Evolutionary conservation across 1,139 yeast genomes (phyloP).

Genomic region (Yamadazyma blattariae): DNA sequence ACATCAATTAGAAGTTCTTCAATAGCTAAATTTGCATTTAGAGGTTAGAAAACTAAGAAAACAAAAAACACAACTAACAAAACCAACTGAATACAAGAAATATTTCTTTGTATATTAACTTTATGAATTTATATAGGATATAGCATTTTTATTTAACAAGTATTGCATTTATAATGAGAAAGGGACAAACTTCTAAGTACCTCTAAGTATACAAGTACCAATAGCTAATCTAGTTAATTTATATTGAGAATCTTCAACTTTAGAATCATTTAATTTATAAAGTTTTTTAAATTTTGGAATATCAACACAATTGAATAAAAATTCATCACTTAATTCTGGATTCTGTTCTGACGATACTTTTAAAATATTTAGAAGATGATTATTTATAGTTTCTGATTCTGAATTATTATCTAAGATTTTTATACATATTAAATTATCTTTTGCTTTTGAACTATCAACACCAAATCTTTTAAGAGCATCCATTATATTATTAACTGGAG

Average conservation of each 20-base stretch:
- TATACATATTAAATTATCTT: slow-evolving; percentile 25
- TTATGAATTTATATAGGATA: no score
- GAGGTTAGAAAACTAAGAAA: slow-evolving; percentile 3
- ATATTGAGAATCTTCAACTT: slow-evolving; percentile 17
- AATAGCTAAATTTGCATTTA: slow-evolving; percentile 17
- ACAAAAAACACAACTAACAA: no score
- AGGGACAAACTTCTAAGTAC: no score
- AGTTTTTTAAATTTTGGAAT: slow-evolving; percentile 33
- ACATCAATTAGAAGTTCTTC: slow-evolving; percentile 6
- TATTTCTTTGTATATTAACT: no score
- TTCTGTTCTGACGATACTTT: slow-evolving; percentile 11
- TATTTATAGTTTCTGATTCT: slow-evolving; percentile 5
- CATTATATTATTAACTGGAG: slow-evolving; percentile 43
- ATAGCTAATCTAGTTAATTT: slow-evolving; percentile 35
- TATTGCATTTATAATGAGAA: no score
- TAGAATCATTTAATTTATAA: slow-evolving; percentile 34
- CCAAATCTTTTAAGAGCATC: slow-evolving; percentile 46
- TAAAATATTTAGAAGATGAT: slow-evolving; percentile 17
- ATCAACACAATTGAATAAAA: slow-evolving; percentile 22
- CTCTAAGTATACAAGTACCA: slow-evolving; percentile 39
- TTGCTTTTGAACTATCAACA: slow-evolving; percentile 24
- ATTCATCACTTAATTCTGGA: slow-evolving; percentile 23
- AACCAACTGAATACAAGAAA: no score
- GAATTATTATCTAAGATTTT: slow-evolving; percentile 20
- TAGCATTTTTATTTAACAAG: no score